Conservation (phyloP, 495 filamentous ascomycete genomes). For the Pyronema domesticum region DNA sequence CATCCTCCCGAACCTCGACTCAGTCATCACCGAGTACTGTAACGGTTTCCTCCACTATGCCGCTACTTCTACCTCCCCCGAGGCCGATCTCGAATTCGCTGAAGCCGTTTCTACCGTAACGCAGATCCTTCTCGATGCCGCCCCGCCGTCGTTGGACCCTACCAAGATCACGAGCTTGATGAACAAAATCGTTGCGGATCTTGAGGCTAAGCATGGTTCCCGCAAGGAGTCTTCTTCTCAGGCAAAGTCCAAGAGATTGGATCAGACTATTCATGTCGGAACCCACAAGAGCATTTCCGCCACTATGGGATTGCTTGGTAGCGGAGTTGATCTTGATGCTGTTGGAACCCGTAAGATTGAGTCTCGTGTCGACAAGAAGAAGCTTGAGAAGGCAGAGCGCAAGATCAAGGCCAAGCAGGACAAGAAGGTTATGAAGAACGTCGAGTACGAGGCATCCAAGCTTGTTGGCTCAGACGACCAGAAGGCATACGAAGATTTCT, state of each 20-base stretch:
- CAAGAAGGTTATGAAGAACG: conserved; percentile 93
- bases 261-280: conserved; percentile 89
- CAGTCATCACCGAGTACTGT: conserved; percentile 78
- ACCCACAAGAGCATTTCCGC: conserved; percentile 89
- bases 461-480: conserved; percentile 64
- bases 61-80: conserved; percentile 60
- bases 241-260: conserved; percentile 64
- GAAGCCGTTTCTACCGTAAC: conserved; percentile 75
- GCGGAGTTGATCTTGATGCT: conserved; percentile 78
- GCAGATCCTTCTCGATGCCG: conserved; percentile 47
- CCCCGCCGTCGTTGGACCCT: conserved; percentile 67
- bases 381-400: conserved; percentile 94
- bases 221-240: conserved; percentile 49
- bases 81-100: conserved; percentile 49
- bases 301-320: conserved; percentile 71
- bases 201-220: conserved; percentile 60
- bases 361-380: conserved; percentile 94
- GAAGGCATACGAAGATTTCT: conserved; percentile 98
- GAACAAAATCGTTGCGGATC: conserved; percentile 71
- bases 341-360: conserved; percentile 84
- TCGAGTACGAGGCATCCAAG: conserved; percentile 89
- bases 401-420: conserved; percentile 98
- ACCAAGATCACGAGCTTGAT: conserved; percentile 64
- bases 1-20: conserved; percentile 75
- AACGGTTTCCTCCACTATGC: conserved; percentile 89